phyloP scores from a whole-genome alignment of 2,329 filamentous ascomycete genomes.

The Colletotrichum spaethianum region DNA sequence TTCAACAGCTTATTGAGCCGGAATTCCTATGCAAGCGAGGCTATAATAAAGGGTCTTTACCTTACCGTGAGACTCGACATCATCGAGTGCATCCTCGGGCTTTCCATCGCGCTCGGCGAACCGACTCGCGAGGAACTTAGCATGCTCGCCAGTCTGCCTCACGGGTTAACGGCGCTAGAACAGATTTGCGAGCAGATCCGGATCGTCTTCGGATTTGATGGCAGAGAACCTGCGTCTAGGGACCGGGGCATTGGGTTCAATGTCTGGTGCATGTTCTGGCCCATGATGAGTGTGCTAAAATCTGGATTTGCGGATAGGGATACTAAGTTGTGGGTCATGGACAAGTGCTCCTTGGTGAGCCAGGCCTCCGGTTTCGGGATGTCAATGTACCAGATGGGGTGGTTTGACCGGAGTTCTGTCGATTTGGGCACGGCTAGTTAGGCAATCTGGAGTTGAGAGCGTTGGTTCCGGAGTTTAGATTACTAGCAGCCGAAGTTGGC shows the following conservation, averaged over 20 bases:
- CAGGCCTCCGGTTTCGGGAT: conserved; percentile 35
- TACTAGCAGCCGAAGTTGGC: not conserved
- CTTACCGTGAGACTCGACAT: conserved; percentile 28
- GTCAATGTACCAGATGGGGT: conserved; percentile 29
- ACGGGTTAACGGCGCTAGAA: conserved; percentile 34
- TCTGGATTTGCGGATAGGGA: conserved; percentile 19
- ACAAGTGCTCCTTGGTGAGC: conserved; percentile 24
- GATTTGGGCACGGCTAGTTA: not conserved
- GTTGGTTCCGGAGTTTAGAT: not conserved
- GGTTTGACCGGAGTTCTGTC: conserved; percentile 7
- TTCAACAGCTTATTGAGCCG: conserved; percentile 30
- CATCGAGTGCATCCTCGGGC: conserved; percentile 18
- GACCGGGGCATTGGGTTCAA: conserved; percentile 25
- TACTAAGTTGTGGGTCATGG: conserved; percentile 21
- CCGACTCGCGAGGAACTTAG: conserved; percentile 27
- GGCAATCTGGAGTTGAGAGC: too few species aligned
- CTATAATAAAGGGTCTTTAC: conserved; percentile 27
- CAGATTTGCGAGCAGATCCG: conserved; percentile 37
- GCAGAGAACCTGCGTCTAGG: conserved; percentile 17
- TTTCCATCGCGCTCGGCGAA: conserved; percentile 30
- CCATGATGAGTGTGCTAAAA: conserved; percentile 30
- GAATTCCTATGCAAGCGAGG: conserved; percentile 42
- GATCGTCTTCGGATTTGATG: conserved; percentile 27
- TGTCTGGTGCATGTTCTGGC: conserved; percentile 38
- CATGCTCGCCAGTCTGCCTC: conserved; percentile 25